Evolutionary conservation across 2,329 filamentous ascomycete species (phyloP).

Genomic region (Colletotrichum tropicicola): DNA sequence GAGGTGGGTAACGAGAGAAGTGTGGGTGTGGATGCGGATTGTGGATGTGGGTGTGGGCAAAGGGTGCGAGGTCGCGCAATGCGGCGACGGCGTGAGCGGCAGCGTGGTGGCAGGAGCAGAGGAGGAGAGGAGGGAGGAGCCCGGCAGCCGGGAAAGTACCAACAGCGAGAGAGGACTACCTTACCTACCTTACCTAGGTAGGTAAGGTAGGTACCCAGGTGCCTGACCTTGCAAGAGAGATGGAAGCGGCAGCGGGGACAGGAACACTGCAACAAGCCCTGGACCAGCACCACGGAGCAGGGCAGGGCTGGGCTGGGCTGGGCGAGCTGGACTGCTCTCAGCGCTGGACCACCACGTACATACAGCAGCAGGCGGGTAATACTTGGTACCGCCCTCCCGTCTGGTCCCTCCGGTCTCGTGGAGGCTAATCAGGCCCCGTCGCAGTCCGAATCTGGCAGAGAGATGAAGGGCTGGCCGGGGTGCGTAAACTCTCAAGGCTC

Average conservation of each 20-base stretch:
- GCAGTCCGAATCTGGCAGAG: slow-evolving; percentile 19
- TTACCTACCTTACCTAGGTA: neutral
- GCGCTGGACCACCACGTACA: neutral
- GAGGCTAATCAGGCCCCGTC: slow-evolving; percentile 10
- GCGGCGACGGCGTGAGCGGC: slow-evolving; percentile 27
- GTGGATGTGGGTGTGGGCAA: slow-evolving; percentile 18
- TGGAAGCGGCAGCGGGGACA: too few species aligned
- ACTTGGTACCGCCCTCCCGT: too few species aligned
- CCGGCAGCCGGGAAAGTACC: neutral
- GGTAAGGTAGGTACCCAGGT: too few species aligned
- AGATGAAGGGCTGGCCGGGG: slow-evolving; percentile 18
- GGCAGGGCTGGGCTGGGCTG: neutral
- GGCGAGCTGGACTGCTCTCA: too few species aligned
- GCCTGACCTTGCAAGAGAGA: too few species aligned
- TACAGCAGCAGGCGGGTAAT: neutral
- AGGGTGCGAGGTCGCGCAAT: slow-evolving; percentile 28
- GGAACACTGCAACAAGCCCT: neutral
- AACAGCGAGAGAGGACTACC: neutral
- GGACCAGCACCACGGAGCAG: neutral
- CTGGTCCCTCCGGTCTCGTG: too few species aligned
- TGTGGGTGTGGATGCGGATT: slow-evolving; percentile 6
- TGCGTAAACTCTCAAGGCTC: neutral
- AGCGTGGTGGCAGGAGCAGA: neutral
- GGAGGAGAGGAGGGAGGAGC: neutral
- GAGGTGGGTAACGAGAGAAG: neutral